Evolutionary conservation across 208 protist species (phyloP).

Genomic region (Crithidia expoeki): DNA sequence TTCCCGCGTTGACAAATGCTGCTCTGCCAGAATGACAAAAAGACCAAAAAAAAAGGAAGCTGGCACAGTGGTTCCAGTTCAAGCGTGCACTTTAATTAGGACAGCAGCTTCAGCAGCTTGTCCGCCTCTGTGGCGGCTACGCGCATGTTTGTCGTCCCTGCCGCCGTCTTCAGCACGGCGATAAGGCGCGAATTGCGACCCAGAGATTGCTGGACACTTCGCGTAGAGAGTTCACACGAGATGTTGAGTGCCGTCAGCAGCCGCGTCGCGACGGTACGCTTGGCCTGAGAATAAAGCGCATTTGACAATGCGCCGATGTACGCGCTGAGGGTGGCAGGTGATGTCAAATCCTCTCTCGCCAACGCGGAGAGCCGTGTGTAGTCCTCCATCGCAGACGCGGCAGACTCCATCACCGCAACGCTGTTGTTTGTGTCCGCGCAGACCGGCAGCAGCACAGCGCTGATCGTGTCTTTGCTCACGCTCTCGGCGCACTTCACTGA

Average conservation of each 20-base stretch:
- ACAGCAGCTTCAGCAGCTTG: slow-evolving; percentile 28
- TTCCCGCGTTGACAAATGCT: too few relatives aligned
- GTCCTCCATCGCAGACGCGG: slow-evolving; percentile 52
- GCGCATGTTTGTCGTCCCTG: slow-evolving; percentile 21
- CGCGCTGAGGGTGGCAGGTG: slow-evolving; percentile 26
- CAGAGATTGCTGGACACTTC: slow-evolving; percentile 13
- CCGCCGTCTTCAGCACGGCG: slow-evolving; percentile 22
- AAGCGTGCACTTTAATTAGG: slow-evolving; percentile 4
- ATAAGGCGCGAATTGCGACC: slow-evolving; percentile 18
- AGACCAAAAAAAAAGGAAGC: neutral
- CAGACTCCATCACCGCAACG: slow-evolving; percentile 42
- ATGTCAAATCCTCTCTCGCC: slow-evolving; percentile 52
- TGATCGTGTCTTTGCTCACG: slow-evolving; percentile 38
- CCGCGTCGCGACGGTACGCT: slow-evolving; percentile 39
- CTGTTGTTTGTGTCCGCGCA: slow-evolving; percentile 36
- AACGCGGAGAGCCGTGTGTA: slow-evolving; percentile 43
- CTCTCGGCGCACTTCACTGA: slow-evolving; percentile 46
- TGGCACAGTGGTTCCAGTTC: too few relatives aligned
- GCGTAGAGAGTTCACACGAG: slow-evolving; percentile 36
- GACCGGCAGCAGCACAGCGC: slow-evolving; percentile 56
- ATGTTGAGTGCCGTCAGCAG: slow-evolving; percentile 54
- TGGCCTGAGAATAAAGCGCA: slow-evolving; percentile 30
- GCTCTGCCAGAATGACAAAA: neutral
- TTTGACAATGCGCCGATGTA: slow-evolving; percentile 37
- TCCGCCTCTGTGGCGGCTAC: slow-evolving; percentile 36